Conservation (phyloP, 139 green algal species). For the Chlorella sorokiniana region DNA sequence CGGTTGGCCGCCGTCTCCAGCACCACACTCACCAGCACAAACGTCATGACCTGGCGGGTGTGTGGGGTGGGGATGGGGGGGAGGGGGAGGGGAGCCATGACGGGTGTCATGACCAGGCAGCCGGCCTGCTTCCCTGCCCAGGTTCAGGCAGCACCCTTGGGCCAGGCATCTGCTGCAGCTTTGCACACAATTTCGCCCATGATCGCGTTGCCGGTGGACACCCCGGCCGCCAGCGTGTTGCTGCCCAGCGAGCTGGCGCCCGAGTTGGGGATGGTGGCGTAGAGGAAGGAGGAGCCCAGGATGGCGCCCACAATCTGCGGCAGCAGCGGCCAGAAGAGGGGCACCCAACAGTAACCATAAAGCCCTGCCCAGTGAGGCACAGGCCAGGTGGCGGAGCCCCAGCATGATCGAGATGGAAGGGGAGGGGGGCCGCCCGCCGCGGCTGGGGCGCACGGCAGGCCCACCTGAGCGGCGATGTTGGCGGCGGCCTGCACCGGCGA, state of each 20-base stretch:
- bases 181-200: constrained; percentile 23
- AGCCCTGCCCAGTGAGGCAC: too few relatives aligned
- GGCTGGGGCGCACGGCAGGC: neutral
- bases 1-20: constrained; percentile 36
- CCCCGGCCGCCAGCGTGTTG: constrained; percentile 24
- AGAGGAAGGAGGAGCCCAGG: constrained; percentile 42
- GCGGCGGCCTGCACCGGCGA: constrained; percentile 13
- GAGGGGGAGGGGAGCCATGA: too few relatives aligned
- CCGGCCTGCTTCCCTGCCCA: neutral
- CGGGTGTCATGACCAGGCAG: neutral
- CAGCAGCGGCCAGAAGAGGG: neutral
- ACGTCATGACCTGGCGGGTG: constrained; percentile 28
- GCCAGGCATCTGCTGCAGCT: neutral
- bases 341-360: neutral
- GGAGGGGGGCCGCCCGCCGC: neutral
- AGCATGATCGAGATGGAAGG: too few relatives aligned
- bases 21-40: constrained; percentile 39
- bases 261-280: constrained; percentile 22
- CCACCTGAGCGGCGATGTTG: constrained; percentile 35
- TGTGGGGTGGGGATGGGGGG: too few relatives aligned
- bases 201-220: constrained; percentile 39
- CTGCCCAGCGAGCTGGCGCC: constrained; percentile 7
- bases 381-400: too few relatives aligned
- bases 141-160: neutral
- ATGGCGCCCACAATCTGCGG: constrained; percentile 45